Conservation (phyloP, 441 rosid species). For the Kokia cookei region DNA sequence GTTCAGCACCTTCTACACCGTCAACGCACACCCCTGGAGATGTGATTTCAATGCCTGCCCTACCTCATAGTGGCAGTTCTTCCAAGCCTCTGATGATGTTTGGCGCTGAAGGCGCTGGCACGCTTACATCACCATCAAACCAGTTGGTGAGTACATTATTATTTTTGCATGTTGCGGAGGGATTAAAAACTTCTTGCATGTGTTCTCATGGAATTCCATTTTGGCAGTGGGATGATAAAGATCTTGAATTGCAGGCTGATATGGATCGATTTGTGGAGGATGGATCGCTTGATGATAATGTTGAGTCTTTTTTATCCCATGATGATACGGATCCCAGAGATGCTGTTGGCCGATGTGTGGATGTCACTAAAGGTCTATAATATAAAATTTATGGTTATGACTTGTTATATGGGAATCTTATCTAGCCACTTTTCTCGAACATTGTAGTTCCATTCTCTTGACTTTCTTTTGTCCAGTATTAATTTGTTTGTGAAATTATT, state of each 20-base stretch:
- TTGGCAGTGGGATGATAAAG: constrained; percentile 54
- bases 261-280: constrained; percentile 79
- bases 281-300: constrained; percentile 78
- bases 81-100: constrained; percentile 64
- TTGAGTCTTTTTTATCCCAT: constrained; percentile 74
- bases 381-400: background rate
- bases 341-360: constrained; percentile 52
- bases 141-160: constrained; percentile 58
- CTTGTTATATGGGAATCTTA: background rate
- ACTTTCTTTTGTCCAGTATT: background rate
- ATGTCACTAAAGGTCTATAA: constrained; percentile 35
- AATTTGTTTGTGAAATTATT: background rate
- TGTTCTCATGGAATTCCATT: constrained; percentile 38
- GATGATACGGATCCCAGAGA: constrained; percentile 70
- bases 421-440: background rate
- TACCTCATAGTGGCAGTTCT: constrained; percentile 67
- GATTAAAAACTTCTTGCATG: constrained; percentile 26
- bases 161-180: constrained; percentile 17
- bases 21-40: constrained; percentile 90
- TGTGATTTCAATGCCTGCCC: constrained; percentile 69
- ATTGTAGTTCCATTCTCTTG: background rate
- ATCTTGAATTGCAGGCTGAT: constrained; percentile 81
- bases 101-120: constrained; percentile 61
- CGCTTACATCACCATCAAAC: constrained; percentile 69
- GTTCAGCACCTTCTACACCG: constrained; percentile 88